Percentiles rank a stretch among this genome's conserved stretches.
Evolutionary conservation across 2,329 filamentous ascomycete species (phyloP).

Genomic region (Monosporascus cannonballus): DNA sequence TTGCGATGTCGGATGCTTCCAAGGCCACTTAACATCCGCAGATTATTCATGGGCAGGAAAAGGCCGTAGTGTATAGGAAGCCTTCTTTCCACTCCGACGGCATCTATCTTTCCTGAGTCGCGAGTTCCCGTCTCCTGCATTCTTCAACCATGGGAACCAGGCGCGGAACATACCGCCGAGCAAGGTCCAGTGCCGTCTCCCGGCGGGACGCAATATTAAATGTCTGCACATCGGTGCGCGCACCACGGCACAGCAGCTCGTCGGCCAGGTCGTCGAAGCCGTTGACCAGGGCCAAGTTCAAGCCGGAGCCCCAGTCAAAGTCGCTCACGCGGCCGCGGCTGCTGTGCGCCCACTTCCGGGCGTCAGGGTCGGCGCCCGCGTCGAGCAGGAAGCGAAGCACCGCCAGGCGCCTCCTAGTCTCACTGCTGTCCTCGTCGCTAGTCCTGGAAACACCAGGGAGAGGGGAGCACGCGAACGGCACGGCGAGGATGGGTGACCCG

Average conservation of each 20-base stretch:
- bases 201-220: constrained; percentile 5
- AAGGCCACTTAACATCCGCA: too few relatives aligned
- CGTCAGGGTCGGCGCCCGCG: constrained; percentile 4
- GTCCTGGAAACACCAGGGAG: background rate
- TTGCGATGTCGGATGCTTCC: too few relatives aligned
- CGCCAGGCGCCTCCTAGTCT: background rate
- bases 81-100: too few relatives aligned
- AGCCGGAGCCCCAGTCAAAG: constrained; percentile 7
- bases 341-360: constrained; percentile 8
- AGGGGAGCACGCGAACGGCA: constrained; percentile 6
- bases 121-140: background rate
- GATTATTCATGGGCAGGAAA: too few relatives aligned
- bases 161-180: constrained; percentile 1
- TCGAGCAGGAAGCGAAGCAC: constrained; percentile 7
- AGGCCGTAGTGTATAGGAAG: too few relatives aligned
- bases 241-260: constrained; percentile 5
- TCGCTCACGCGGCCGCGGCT: constrained; percentile 3
- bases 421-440: background rate
- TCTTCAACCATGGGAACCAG: constrained; percentile 3
- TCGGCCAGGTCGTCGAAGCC: constrained; percentile 2
- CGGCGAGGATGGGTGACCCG: constrained; percentile 1
- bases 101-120: too few relatives aligned
- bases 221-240: constrained; percentile 5
- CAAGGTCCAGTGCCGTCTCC: constrained; percentile 7
- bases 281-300: constrained; percentile 5